phyloP scores from a whole-genome alignment of 805 yeast genomes.

The Wickerhamomyces sydowiorum region DNA sequence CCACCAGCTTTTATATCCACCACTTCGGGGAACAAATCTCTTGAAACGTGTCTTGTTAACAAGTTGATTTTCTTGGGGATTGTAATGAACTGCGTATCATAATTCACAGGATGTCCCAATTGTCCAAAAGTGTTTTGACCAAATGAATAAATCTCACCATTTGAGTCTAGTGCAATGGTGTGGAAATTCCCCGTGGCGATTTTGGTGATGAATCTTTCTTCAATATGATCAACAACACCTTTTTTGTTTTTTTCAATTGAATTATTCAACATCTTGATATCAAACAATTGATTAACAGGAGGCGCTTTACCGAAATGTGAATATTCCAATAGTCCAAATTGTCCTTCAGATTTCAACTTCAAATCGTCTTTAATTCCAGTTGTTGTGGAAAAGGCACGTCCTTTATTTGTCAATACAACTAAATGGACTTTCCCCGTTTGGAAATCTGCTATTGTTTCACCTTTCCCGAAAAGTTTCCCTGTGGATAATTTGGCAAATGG shows the following conservation, averaged over 20 bases:
- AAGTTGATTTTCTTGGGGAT: slow-evolving; percentile 55
- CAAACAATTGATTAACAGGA: slow-evolving; percentile 39
- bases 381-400: slow-evolving; percentile 57
- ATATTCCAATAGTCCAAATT: slow-evolving; percentile 72
- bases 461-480: slow-evolving; percentile 20
- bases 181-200: slow-evolving; percentile 75
- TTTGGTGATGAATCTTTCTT: slow-evolving; percentile 42
- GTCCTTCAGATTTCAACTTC: slow-evolving; percentile 57
- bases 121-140: slow-evolving; percentile 87
- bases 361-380: slow-evolving; percentile 39
- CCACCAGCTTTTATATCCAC: slow-evolving; percentile 63
- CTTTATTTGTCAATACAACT: slow-evolving; percentile 51
- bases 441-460: slow-evolving; percentile 47
- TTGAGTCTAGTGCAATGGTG: slow-evolving; percentile 59
- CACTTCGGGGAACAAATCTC: slow-evolving; percentile 40
- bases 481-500: slow-evolving; percentile 7
- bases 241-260: slow-evolving; percentile 21
- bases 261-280: slow-evolving; percentile 53
- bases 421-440: slow-evolving; percentile 65
- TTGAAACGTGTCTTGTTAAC: slow-evolving; percentile 33
- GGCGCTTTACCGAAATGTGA: slow-evolving; percentile 63
- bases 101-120: slow-evolving; percentile 62
- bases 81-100: slow-evolving; percentile 61
- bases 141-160: slow-evolving; percentile 77
- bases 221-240: slow-evolving; percentile 14